Percentiles rank a stretch among this genome's conserved stretches.
Conservation (phyloP, 2,329 filamentous ascomycete species). For the Cordyceps sp. region DNA sequence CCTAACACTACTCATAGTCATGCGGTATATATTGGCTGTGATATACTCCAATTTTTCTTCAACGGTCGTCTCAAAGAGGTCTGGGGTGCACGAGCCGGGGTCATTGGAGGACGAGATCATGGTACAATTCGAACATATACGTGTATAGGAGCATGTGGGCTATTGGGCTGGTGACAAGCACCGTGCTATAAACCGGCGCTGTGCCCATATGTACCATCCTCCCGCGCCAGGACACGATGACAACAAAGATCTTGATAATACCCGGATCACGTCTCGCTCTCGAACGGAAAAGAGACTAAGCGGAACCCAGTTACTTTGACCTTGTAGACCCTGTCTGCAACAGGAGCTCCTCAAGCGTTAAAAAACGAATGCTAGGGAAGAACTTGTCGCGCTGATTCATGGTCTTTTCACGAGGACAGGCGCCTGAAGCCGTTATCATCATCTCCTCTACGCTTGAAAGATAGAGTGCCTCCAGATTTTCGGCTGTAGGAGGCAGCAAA, state of each 20-base stretch:
- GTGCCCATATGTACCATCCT: too few relatives aligned
- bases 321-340: too few relatives aligned
- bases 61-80: neutral
- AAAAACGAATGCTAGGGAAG: neutral
- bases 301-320: too few relatives aligned
- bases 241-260: too few relatives aligned
- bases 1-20: too few relatives aligned
- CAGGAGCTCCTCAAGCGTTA: neutral
- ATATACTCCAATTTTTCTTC: conserved; percentile 1
- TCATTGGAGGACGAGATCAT: neutral
- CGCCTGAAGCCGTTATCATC: neutral
- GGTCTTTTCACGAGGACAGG: neutral
- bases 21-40: neutral
- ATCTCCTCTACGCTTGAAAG: conserved; percentile 1
- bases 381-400: neutral
- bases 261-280: too few relatives aligned
- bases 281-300: too few relatives aligned
- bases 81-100: neutral
- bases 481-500: neutral
- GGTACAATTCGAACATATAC: neutral
- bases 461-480: neutral
- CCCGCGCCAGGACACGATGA: too few relatives aligned
- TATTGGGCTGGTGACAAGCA: too few relatives aligned
- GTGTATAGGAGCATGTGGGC: too few relatives aligned
- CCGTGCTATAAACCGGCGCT: too few relatives aligned